Evolutionary conservation across 2,329 filamentous ascomycete genomes (phyloP).

Genomic region (Plectosphaerella cucumerina): DNA sequence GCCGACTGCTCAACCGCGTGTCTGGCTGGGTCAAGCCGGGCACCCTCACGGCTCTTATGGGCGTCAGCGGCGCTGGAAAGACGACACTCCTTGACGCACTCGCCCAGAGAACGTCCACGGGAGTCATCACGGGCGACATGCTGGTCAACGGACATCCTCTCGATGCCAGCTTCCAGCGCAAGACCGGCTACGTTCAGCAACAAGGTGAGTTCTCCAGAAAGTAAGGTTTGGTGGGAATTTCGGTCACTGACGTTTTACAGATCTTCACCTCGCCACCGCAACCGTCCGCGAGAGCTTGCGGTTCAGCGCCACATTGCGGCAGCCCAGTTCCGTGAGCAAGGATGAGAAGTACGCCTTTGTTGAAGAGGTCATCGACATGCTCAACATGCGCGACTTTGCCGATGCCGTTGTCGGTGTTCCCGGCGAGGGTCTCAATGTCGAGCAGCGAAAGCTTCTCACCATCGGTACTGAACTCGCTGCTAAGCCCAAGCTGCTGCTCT

Average conservation of each 20-base stretch:
- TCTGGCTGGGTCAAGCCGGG: conserved; percentile 89
- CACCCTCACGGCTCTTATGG: conserved; percentile 75
- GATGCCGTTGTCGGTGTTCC: conserved; percentile 62
- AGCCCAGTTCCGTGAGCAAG: conserved; percentile 47
- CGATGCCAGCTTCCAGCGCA: conserved; percentile 56
- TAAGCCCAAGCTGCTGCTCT: conserved; percentile 54
- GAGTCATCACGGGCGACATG: conserved; percentile 63
- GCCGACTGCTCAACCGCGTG: conserved; percentile 73
- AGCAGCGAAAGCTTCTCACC: conserved; percentile 58
- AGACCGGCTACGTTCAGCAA: conserved; percentile 65
- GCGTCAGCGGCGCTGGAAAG: conserved; percentile 47
- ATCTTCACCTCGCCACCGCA: conserved; percentile 52
- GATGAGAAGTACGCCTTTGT: conserved; percentile 58
- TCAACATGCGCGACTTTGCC: conserved; percentile 64
- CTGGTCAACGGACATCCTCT: conserved; percentile 57
- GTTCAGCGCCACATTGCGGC: conserved; percentile 55
- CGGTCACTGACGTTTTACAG: conserved; percentile 18
- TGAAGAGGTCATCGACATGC: conserved; percentile 61
- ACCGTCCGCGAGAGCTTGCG: conserved; percentile 51
- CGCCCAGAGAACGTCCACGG: conserved; percentile 50
- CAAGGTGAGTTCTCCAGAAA: conserved; percentile 37
- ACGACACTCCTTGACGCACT: conserved; percentile 38
- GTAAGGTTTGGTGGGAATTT: too few species aligned
- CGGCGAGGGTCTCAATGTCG: conserved; percentile 57
- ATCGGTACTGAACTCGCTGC: conserved; percentile 58